phyloP scores from a whole-genome alignment of 148 eudicot genomes.

The Persicaria maculosa region DNA sequence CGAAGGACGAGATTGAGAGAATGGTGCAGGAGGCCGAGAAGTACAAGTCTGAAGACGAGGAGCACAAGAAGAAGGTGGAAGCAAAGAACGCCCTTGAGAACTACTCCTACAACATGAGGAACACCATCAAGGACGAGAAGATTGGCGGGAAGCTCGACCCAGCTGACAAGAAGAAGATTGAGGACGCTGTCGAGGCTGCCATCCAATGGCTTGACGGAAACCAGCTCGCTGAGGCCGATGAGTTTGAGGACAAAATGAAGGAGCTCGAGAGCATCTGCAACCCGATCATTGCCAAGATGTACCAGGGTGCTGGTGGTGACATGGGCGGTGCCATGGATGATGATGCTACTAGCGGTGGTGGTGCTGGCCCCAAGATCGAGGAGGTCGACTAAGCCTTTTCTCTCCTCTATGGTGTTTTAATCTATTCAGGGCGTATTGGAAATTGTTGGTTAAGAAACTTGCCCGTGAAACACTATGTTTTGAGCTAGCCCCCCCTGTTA shows the following conservation, averaged over 20 bases:
- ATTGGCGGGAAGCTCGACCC: constrained; percentile 15
- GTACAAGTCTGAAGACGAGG: constrained; percentile 9
- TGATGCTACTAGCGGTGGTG: constrained; percentile 9
- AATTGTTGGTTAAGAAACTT: background rate
- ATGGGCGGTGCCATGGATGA: constrained; percentile 14
- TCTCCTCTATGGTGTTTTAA: background rate
- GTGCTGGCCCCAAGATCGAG: constrained; percentile 11
- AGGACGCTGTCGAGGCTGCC: constrained; percentile 10
- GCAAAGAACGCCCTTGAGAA: constrained; percentile 8
- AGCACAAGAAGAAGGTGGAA: constrained; percentile 13
- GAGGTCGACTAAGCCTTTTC: constrained; percentile 7
- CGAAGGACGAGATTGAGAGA: constrained; percentile 13
- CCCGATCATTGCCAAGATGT: constrained; percentile 12
- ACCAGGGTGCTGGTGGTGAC: constrained; percentile 9
- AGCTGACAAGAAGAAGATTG: constrained; percentile 15
- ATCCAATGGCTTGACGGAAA: constrained; percentile 17
- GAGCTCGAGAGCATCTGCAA: constrained; percentile 10
- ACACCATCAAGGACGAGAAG: constrained; percentile 18
- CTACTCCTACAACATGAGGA: constrained; percentile 14
- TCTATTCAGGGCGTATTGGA: background rate
- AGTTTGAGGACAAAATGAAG: constrained; percentile 12
- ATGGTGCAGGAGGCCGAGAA: constrained; percentile 14
- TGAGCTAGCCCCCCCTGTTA: background rate
- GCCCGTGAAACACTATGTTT: too few relatives aligned
- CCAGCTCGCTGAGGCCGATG: constrained; percentile 13